Percentiles rank a stretch among this genome's conserved stretches.
Evolutionary conservation across 371 early-diverging fungal genomes (phyloP).

Genomic region (Mucor lusitanicus): DNA sequence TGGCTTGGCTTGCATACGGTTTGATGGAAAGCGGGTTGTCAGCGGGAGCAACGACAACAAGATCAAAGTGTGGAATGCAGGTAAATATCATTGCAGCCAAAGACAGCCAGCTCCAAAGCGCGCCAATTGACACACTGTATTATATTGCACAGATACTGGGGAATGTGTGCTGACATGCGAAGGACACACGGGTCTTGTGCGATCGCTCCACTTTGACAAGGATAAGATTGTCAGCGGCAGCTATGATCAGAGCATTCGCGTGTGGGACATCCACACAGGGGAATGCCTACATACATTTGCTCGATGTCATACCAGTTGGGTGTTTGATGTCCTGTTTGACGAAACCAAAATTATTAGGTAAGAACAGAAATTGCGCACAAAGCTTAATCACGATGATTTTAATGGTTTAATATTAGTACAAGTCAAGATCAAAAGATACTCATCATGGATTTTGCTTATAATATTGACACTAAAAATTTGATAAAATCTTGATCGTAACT

Average conservation of each 20-base stretch:
- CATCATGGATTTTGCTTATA: constrained; percentile 76
- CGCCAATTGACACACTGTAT: not conserved
- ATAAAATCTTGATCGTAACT: constrained; percentile 7
- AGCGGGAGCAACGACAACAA: constrained; percentile 94
- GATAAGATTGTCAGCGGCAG: constrained; percentile 53
- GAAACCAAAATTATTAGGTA: constrained; percentile 72
- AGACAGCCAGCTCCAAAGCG: not conserved
- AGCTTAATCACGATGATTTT: not conserved
- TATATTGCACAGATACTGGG: constrained; percentile 59
- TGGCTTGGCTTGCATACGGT: constrained; percentile 93
- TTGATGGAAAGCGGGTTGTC: constrained; percentile 83
- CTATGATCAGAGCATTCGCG: constrained; percentile 94
- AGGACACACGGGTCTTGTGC: constrained; percentile 90
- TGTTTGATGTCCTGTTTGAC: constrained; percentile 89
- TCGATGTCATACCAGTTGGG: constrained; percentile 82
- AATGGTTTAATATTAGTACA: constrained; percentile 39
- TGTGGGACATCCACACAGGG: constrained; percentile 77
- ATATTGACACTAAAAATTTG: constrained; percentile 45
- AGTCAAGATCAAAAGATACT: constrained; percentile 76
- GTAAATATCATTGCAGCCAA: not conserved
- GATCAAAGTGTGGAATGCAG: constrained; percentile 93
- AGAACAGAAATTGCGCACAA: not conserved
- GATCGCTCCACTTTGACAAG: constrained; percentile 79
- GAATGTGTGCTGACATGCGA: constrained; percentile 60
- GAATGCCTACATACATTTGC: constrained; percentile 48